These are phyloP conservation scores for Bigelowiella natans DNA, from an alignment of 78 protist species.

Conservation along the genomic window DNA sequence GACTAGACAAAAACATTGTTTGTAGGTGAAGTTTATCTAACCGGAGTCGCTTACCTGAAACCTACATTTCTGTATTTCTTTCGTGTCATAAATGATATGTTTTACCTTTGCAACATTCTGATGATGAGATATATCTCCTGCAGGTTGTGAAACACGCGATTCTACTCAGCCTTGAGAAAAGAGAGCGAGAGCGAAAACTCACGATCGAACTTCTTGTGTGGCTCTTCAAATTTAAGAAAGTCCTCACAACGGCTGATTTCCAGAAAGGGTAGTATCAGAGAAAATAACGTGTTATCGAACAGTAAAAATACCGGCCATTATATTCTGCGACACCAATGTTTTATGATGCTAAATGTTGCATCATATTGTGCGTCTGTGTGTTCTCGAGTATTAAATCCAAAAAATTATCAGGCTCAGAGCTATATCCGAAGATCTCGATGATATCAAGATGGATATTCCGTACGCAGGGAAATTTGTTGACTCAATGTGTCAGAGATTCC, in stretches of 20 bases:
- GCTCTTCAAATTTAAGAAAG: background rate
- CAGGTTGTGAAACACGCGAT: background rate
- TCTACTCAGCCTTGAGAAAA: background rate
- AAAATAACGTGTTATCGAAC: background rate
- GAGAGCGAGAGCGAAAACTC: background rate
- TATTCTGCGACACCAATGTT: too few relatives aligned
- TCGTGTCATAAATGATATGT: too few relatives aligned
- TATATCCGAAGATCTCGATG: background rate
- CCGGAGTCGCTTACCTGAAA: too few relatives aligned
- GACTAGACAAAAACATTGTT: too few relatives aligned
- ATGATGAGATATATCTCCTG: background rate
- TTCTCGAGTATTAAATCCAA: too few relatives aligned
- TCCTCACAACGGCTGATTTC: background rate
- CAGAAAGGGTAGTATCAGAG: background rate
- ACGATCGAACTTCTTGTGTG: background rate
- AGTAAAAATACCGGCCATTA: background rate
- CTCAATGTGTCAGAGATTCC: background rate
- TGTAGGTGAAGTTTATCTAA: too few relatives aligned
- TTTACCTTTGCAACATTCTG: too few relatives aligned
- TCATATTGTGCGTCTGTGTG: background rate
- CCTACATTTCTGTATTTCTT: too few relatives aligned
- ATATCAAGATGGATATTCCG: background rate
- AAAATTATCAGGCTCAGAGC: background rate
- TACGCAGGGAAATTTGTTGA: background rate
- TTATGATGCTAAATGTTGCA: background rate